Conservation (phyloP, 768 basidiomycete genomes). For the Dioszegia hungarica region DNA sequence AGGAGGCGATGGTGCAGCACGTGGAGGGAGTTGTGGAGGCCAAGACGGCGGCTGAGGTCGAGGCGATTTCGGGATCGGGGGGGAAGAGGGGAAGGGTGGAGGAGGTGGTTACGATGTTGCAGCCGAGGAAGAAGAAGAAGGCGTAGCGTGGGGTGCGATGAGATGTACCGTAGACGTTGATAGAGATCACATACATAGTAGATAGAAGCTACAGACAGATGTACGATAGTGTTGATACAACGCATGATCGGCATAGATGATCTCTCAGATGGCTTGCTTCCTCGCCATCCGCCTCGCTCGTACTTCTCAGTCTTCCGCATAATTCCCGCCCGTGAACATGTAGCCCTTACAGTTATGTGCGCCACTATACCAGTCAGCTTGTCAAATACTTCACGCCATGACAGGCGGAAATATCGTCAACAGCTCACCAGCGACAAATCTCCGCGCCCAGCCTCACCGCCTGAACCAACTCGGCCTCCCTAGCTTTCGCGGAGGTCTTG, state of each 20-base stretch:
- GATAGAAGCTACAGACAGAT: too few species aligned
- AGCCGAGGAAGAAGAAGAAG: slow-evolving; percentile 45
- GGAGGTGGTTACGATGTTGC: slow-evolving; percentile 34
- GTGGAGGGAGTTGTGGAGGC: slow-evolving; percentile 14
- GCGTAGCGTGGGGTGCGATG: neutral
- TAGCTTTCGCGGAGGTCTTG: slow-evolving; percentile 11
- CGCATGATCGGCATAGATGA: too few species aligned
- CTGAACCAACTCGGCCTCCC: neutral
- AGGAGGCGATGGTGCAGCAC: slow-evolving; percentile 15
- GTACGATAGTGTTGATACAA: too few species aligned
- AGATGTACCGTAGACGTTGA: too few species aligned
- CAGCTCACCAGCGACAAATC: slow-evolving; percentile 7
- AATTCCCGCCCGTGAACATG: slow-evolving; percentile 34
- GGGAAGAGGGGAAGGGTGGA: slow-evolving; percentile 20
- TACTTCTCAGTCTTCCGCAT: too few species aligned
- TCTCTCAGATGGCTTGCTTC: too few species aligned
- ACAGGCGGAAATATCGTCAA: too few species aligned
- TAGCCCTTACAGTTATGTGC: slow-evolving; percentile 31
- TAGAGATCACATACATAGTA: too few species aligned
- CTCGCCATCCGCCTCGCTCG: too few species aligned
- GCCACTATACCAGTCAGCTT: slow-evolving; percentile 5
- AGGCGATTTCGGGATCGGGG: neutral
- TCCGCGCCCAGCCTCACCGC: too few species aligned
- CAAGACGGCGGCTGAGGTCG: slow-evolving; percentile 12
- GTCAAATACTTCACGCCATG: neutral